Evolutionary conservation across 169 alveolate genomes (phyloP).

Genomic region (Theileria parva): DNA sequence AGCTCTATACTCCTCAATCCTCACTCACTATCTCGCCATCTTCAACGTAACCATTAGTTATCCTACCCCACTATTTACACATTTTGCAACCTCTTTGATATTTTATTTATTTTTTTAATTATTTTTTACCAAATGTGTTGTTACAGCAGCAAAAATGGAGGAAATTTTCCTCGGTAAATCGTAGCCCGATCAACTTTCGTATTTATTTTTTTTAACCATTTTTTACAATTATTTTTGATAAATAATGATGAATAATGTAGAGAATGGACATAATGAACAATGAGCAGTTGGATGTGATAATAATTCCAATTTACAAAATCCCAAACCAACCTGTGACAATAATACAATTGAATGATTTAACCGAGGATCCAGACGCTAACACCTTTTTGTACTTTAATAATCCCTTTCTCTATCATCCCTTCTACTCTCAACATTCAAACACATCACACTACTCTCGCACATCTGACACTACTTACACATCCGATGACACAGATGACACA

Average conservation of each 20-base stretch:
- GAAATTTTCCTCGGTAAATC: too few species aligned
- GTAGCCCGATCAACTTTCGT: too few species aligned
- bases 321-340: neutral
- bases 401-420: neutral
- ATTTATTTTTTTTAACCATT: too few species aligned
- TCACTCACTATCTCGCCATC: neutral
- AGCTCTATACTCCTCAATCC: constrained; percentile 44
- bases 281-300: neutral
- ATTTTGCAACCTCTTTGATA: too few species aligned
- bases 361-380: neutral
- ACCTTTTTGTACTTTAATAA: neutral
- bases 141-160: too few species aligned
- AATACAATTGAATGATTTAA: neutral
- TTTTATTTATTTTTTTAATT: neutral
- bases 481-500: neutral
- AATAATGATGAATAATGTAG: constrained; percentile 15
- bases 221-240: too few species aligned
- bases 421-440: neutral
- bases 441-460: too few species aligned
- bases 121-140: too few species aligned
- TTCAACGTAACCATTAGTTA: neutral
- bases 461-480: too few species aligned
- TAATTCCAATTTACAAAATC: neutral
- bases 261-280: neutral
- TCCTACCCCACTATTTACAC: neutral